Conservation (phyloP, 2,329 filamentous ascomycete genomes). For the Aspergillus ochraceoroseus region DNA sequence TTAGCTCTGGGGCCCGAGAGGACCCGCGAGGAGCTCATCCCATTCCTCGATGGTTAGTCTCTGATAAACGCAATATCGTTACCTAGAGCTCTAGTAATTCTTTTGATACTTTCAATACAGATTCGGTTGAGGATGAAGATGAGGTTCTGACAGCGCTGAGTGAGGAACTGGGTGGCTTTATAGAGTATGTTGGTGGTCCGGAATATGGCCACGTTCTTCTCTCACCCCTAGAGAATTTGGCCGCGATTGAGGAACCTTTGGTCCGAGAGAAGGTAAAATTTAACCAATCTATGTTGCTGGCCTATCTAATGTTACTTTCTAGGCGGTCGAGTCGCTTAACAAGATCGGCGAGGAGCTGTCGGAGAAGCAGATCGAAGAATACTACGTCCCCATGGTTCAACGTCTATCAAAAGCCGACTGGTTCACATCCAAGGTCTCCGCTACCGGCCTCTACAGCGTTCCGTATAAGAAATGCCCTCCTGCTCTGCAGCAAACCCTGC, state of each 20-base stretch:
- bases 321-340: conserved; percentile 98
- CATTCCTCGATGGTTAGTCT: conserved; percentile 90
- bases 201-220: conserved; percentile 93
- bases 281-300: conserved; percentile 1
- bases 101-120: conserved; percentile 49
- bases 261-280: conserved; percentile 86
- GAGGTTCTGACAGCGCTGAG: conserved; percentile 95
- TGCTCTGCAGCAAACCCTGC: conserved; percentile 81
- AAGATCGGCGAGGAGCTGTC: conserved; percentile 96
- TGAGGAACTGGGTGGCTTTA: conserved; percentile 92
- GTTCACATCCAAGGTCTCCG: conserved; percentile 99
- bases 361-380: conserved; percentile 87
- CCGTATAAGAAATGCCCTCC: conserved; percentile 89
- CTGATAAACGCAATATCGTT: conserved; percentile 12
- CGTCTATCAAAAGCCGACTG: conserved; percentile 98
- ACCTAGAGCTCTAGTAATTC: conserved; percentile 6
- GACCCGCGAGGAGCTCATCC: conserved; percentile 96
- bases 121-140: conserved; percentile 98
- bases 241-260: conserved; percentile 95
- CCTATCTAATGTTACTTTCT: conserved; percentile 12
- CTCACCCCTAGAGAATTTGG: conserved; percentile 94
- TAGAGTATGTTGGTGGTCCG: conserved; percentile 94
- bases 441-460: conserved; percentile 87
- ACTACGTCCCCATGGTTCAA: conserved; percentile 92
- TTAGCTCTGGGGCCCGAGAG: conserved; percentile 91